phyloP scores from a whole-genome alignment of 2,329 filamentous ascomycete species.

The Orbilia ellipsospora region DNA sequence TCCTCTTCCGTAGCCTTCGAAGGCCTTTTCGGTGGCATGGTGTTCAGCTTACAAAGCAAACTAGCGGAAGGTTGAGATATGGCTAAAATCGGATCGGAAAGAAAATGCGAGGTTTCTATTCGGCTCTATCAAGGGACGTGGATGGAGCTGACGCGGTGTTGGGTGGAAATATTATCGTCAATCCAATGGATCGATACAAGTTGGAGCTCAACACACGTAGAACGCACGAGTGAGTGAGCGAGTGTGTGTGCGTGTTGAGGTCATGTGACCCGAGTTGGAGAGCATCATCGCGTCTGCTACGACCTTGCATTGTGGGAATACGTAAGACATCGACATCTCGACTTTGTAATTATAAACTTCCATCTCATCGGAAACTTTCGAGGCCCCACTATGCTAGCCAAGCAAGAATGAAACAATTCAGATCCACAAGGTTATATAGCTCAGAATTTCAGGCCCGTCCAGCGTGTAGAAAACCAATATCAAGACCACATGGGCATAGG shows the following conservation, averaged over 20 bases:
- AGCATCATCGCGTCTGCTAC: too few relatives aligned
- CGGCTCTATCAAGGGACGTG: too few relatives aligned
- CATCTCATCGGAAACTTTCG: not conserved
- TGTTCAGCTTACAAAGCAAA: not conserved
- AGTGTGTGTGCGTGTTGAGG: too few relatives aligned
- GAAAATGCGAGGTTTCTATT: too few relatives aligned
- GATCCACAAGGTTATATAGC: not conserved
- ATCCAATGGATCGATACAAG: too few relatives aligned
- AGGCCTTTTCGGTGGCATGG: slow-evolving; percentile 47
- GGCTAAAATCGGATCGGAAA: too few relatives aligned
- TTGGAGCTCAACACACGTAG: too few relatives aligned
- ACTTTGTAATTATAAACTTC: not conserved
- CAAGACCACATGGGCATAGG: slow-evolving; percentile 10
- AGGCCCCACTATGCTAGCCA: not conserved
- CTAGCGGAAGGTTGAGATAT: too few relatives aligned
- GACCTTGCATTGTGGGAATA: not conserved
- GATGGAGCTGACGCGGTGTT: not conserved
- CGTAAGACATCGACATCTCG: slow-evolving; percentile 2
- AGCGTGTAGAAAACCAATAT: not conserved
- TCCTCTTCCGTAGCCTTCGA: slow-evolving; percentile 35
- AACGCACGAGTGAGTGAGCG: too few relatives aligned
- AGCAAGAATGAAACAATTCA: not conserved
- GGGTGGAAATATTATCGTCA: not conserved
- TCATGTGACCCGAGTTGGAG: too few relatives aligned
- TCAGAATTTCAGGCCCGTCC: slow-evolving; percentile 5